phyloP scores from a whole-genome alignment of 2,329 filamentous ascomycete species.

The Verticillium zaregamsianum region DNA sequence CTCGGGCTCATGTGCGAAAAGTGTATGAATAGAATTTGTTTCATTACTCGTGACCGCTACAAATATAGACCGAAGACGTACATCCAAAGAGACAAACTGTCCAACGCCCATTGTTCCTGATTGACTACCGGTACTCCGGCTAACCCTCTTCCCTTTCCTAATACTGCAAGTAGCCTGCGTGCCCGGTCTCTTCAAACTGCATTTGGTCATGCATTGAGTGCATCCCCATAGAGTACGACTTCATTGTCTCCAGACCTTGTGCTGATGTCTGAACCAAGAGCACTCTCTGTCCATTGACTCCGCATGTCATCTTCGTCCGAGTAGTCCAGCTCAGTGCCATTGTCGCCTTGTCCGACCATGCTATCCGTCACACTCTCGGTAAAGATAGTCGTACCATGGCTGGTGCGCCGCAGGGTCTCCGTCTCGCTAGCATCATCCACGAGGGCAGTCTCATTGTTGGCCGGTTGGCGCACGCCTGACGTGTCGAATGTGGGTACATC shows the following conservation, averaged over 20 bases:
- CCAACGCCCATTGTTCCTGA: background rate
- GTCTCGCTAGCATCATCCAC: conserved; percentile 44
- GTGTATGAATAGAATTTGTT: background rate
- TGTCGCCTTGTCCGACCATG: conserved; percentile 27
- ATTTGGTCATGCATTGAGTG: background rate
- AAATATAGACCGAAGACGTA: background rate
- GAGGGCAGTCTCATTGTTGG: conserved; percentile 12
- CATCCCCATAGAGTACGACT: conserved; percentile 17
- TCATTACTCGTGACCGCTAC: background rate
- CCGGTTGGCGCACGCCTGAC: conserved; percentile 1
- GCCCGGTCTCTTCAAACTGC: background rate
- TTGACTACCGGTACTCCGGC: background rate
- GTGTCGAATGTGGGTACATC: conserved; percentile 10
- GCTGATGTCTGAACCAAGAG: conserved; percentile 9
- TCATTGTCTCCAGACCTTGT: conserved; percentile 4
- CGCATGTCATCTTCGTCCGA: conserved; percentile 32
- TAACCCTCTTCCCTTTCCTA: background rate
- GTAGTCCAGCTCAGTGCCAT: conserved; percentile 30
- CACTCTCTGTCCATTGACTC: conserved; percentile 48
- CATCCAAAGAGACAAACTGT: background rate
- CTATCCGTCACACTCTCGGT: conserved; percentile 21
- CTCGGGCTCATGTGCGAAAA: background rate
- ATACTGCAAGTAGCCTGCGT: background rate
- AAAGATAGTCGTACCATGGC: conserved; percentile 43
- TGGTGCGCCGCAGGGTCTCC: conserved; percentile 44